A percentile compares a stretch with the other conserved stretches of the same genome.
These are phyloP conservation scores for Tulasnella sp. DNA, from an alignment of 768 basidiomycete species.

Conservation along the genomic window DNA sequence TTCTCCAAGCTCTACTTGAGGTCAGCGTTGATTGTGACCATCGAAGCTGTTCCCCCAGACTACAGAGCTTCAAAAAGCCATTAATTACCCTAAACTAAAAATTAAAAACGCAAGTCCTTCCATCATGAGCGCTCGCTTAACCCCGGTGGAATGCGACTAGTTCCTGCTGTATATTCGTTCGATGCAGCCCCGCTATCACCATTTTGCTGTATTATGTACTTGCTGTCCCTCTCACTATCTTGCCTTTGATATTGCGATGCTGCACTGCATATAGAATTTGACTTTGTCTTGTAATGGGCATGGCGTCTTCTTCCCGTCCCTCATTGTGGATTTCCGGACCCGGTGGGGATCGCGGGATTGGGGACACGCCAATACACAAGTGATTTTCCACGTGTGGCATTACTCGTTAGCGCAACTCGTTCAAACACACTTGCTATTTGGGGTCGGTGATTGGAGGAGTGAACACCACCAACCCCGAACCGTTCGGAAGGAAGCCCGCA, in stretches of 20 bases:
- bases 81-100: background rate
- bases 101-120: background rate
- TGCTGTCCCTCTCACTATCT: slow-evolving; percentile 1
- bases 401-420: background rate
- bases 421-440: background rate
- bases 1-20: slow-evolving; percentile 21
- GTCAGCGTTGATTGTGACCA: slow-evolving; percentile 8
- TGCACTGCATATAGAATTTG: slow-evolving; percentile 1
- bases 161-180: background rate
- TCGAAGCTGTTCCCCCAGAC: slow-evolving; percentile 22
- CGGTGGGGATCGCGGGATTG: background rate
- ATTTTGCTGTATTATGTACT: slow-evolving; percentile 5
- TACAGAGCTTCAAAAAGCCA: slow-evolving; percentile 2
- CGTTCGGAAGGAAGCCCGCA: background rate
- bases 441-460: background rate
- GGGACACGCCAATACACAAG: background rate
- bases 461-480: background rate
- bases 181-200: background rate
- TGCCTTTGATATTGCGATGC: slow-evolving; percentile 2
- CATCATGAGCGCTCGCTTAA: background rate
- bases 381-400: background rate
- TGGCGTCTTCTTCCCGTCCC: background rate
- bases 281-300: background rate
- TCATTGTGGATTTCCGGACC: background rate
- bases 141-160: background rate